A percentile compares a stretch with the other conserved stretches of the same genome.
Evolutionary conservation across 768 basidiomycete species (phyloP).

Genomic region (Tylopilus sp.): DNA sequence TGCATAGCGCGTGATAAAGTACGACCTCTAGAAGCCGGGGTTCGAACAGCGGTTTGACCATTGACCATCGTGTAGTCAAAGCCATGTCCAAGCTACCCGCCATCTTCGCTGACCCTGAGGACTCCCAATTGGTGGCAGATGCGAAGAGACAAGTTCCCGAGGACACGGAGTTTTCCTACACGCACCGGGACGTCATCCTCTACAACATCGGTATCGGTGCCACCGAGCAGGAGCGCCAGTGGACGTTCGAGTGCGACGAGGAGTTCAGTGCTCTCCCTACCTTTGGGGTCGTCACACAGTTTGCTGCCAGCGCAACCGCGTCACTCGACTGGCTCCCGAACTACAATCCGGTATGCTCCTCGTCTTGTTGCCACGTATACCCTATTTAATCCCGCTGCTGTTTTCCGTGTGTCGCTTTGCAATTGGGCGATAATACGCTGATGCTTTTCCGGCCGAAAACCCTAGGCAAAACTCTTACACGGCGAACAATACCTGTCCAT

Average conservation of each 20-base stretch:
- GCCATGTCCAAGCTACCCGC: constrained; percentile 40
- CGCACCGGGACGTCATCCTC: constrained; percentile 87
- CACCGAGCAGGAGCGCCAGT: constrained; percentile 86
- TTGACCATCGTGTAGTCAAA: not conserved
- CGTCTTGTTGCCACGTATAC: not conserved
- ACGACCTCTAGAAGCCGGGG: no score
- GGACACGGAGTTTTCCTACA: constrained; percentile 65
- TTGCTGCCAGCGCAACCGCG: constrained; percentile 63
- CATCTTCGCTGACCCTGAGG: constrained; percentile 72
- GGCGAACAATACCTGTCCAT: constrained; percentile 95
- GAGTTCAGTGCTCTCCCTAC: constrained; percentile 86
- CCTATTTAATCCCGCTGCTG: not conserved
- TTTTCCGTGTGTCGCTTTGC: not conserved
- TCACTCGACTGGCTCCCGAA: constrained; percentile 89
- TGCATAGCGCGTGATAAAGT: no score
- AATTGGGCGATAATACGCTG: not conserved
- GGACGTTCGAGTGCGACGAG: constrained; percentile 88
- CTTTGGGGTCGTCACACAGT: constrained; percentile 94
- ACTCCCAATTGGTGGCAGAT: constrained; percentile 75
- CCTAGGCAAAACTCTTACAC: constrained; percentile 90
- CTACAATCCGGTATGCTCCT: constrained; percentile 77
- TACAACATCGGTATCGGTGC: constrained; percentile 97
- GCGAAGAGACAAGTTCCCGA: constrained; percentile 65
- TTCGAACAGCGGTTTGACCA: not conserved
- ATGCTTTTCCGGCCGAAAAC: not conserved